Base-by-base conservation (phyloP, 108 stramenopile species). In the Poteriospumella lacustris region DNA sequence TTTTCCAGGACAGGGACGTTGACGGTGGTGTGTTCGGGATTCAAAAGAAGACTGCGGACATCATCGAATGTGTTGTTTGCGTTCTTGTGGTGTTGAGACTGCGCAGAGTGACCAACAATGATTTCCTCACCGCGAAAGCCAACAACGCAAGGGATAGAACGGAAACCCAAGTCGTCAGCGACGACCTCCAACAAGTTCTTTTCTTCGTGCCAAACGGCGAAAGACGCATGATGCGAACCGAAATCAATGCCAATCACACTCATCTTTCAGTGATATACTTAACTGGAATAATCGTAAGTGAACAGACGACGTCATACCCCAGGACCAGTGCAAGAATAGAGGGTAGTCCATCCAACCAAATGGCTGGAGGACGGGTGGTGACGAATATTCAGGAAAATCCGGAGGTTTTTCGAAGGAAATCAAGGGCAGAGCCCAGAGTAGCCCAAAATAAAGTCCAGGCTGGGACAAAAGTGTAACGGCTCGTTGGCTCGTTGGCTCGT, bases 201-300 rank as follows among this genome's bases (percentile, higher is more conserved):
- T 12, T 73, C 70, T 52, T 73, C 70, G 36, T 73, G 31, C 43
- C 70, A 73, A 44, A 73, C 26, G 43, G 41, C 36, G 12, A 73
- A 34, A 52, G 70, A 73, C 38, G 70, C 36, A 5, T 3, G 24
- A 56, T 73, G 70, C 5, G 44, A 52, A 52, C 70, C 70, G 36
- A 73, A 73, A 42, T 73, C 70, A 42, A 73, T 34, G 3, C 70
- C 70, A 73, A 73, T 73, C 9, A 73, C 31, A 42, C 70, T 73
- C 70, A 73, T 73, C 36, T 64, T 64, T 24, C 19, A 56, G 15
- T 56, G 19, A 19, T 56, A 19, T 56, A 15, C 15, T 19, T 56
- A 56, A 56, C 24, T 56, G 15, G 52, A n/a, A n/a, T n/a, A n/a
- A n/a, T n/a, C n/a, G n/a, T n/a, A n/a, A n/a, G n/a, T n/a, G n/a